Evolutionary conservation across 2,329 filamentous ascomycete species (phyloP).

Genomic region (Grosmannia serpens): DNA sequence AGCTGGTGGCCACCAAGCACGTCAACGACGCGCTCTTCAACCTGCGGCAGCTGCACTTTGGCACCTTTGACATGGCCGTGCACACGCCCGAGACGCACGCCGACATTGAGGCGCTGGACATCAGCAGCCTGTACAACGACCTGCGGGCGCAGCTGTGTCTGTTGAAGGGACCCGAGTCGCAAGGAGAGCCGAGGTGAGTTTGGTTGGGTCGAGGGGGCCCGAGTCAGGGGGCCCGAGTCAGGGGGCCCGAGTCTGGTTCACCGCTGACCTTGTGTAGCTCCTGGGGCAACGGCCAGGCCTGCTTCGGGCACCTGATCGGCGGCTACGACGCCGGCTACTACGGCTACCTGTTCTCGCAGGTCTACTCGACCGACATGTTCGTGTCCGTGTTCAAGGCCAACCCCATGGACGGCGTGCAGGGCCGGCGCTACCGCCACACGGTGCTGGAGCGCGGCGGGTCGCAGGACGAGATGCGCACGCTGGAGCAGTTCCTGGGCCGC

Average conservation of each 20-base stretch:
- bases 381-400: slow-evolving; percentile 65
- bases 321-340: slow-evolving; percentile 84
- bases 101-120: slow-evolving; percentile 54
- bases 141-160: slow-evolving; percentile 61
- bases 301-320: slow-evolving; percentile 72
- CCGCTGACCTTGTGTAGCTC: slow-evolving; percentile 26
- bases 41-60: slow-evolving; percentile 67
- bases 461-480: slow-evolving; percentile 68
- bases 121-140: slow-evolving; percentile 58
- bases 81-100: slow-evolving; percentile 60
- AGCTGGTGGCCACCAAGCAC: slow-evolving; percentile 65
- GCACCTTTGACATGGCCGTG: slow-evolving; percentile 74
- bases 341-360: slow-evolving; percentile 61
- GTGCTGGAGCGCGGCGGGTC: slow-evolving; percentile 69
- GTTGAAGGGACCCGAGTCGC: slow-evolving; percentile 60
- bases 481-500: slow-evolving; percentile 68
- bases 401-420: slow-evolving; percentile 66
- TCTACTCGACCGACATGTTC: slow-evolving; percentile 83
- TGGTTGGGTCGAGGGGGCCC: too few species aligned
- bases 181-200: slow-evolving; percentile 45
- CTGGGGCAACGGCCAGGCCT: slow-evolving; percentile 70
- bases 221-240: too few species aligned
- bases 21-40: slow-evolving; percentile 74
- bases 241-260: too few species aligned
- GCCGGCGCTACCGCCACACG: slow-evolving; percentile 64